phyloP scores from a whole-genome alignment of 257 asterid genomes.

The Voacanga thouarsii region DNA sequence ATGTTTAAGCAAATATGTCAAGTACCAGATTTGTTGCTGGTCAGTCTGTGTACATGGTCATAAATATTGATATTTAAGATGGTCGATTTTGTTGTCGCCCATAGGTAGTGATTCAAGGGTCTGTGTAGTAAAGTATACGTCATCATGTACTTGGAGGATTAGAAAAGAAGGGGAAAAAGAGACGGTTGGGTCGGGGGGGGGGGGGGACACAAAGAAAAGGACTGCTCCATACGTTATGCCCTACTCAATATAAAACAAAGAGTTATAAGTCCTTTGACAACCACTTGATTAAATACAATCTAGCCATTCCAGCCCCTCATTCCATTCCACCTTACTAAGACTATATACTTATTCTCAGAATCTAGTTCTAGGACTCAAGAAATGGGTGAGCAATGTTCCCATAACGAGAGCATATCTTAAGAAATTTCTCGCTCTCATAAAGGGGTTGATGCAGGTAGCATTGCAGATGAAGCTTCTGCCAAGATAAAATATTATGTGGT shows the following conservation, averaged over 20 bases:
- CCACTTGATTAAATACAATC: not conserved
- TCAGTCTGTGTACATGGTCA: no score
- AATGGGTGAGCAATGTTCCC: not conserved
- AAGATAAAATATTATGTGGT: slow-evolving; percentile 7
- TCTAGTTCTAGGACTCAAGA: not conserved
- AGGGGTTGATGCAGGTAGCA: not conserved
- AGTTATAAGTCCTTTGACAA: not conserved
- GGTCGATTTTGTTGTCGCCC: no score
- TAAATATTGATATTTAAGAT: no score
- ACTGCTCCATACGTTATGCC: not conserved
- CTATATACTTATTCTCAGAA: not conserved
- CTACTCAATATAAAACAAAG: not conserved
- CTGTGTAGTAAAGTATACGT: not conserved
- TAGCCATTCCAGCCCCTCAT: slow-evolving; percentile 1
- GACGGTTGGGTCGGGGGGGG: no score
- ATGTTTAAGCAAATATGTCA: no score
- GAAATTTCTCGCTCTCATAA: not conserved
- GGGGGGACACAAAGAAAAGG: not conserved
- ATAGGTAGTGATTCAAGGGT: not conserved
- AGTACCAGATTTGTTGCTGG: no score
- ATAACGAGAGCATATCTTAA: not conserved
- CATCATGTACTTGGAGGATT: no score
- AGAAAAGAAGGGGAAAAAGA: not conserved
- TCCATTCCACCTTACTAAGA: not conserved
- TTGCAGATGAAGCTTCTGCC: slow-evolving; percentile 13